Base-by-base conservation (phyloP, 805 yeast species). In the Yamadazyma laniorum region DNA sequence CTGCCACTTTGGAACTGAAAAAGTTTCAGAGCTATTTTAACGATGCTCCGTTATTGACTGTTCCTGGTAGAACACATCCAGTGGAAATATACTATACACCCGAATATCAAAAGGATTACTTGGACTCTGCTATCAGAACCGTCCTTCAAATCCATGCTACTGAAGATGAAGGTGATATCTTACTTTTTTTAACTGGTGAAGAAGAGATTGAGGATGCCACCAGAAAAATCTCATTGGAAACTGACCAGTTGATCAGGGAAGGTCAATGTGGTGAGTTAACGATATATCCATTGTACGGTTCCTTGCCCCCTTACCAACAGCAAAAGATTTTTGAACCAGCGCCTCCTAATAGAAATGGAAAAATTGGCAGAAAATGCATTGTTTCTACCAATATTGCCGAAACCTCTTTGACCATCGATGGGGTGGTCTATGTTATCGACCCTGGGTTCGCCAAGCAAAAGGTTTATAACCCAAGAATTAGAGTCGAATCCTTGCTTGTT, bases 161-260 rank as follows among this genome's bases (percentile, higher is more conserved):
- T 17, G 98, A 91, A 56, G 95, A 81, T 30, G 89, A 81, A 45
- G 98, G 98, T 47, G 98, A 90, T 61, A 80, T 90, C 39, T 63
- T 90, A 34, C 61, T 90, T 37, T 90, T 90, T 56, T 70, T 90
- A 50, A 90, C 97, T 0, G 98, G 98, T 74, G 97, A 90, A 65
- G 98, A 90, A 56, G 98, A 90, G 64, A 93, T 91, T 58, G 99
- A 93, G 64, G 97, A 91, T 53, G 96, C 98, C 0, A 89, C 95
- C 49, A 75, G 95, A 42, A 89, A 88, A 59, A 80, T 91, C 35
- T 74, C 85, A 2, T 65, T 91, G 34, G 99, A 93, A 65, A 87
- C 82, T 33, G 99, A 93, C 56, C 95, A 84, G 52, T 66, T 93
- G 56, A 72, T 84, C 18, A 77, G 96, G 56, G 98, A 93, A 55